phyloP scores from a whole-genome alignment of 345 rosid genomes.

The Reutealis trisperma region DNA sequence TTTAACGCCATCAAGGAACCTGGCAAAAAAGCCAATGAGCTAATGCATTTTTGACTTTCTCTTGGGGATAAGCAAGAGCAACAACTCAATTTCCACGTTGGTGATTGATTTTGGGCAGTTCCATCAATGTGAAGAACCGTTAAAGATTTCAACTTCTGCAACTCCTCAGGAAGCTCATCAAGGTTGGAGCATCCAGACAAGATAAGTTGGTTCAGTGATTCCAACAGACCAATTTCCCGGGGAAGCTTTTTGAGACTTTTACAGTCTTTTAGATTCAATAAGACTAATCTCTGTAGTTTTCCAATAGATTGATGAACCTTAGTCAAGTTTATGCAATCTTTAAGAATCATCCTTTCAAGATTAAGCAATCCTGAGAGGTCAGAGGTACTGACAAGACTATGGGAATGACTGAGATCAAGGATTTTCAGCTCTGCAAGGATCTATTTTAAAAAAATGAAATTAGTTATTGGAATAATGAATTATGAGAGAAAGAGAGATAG shows the following conservation, averaged over 20 bases:
- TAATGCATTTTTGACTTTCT: neutral
- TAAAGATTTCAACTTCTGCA: slow-evolving; percentile 14
- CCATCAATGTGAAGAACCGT: slow-evolving; percentile 16
- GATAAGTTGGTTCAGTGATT: slow-evolving; percentile 19
- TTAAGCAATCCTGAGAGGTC: neutral
- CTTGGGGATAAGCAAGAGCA: slow-evolving; percentile 13
- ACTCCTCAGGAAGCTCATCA: neutral
- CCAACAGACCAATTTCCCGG: slow-evolving; percentile 1
- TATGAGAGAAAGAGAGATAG: neutral
- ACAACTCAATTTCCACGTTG: slow-evolving; percentile 14
- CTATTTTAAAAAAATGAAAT: neutral
- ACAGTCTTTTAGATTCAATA: slow-evolving; percentile 23
- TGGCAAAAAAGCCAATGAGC: slow-evolving; percentile 1
- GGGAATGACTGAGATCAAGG: slow-evolving; percentile 19
- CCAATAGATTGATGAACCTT: slow-evolving; percentile 23
- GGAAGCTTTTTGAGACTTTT: slow-evolving; percentile 23
- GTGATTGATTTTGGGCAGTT: neutral
- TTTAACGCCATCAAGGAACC: slow-evolving; percentile 11
- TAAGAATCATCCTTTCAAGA: slow-evolving; percentile 14
- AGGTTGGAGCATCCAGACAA: slow-evolving; percentile 26
- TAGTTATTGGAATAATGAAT: neutral
- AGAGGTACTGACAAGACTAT: neutral
- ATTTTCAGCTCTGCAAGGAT: slow-evolving; percentile 13
- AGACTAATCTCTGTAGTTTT: neutral
- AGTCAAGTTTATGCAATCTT: slow-evolving; percentile 15